Conservation (phyloP, 257 asterid species). For the Fraxinus quadrangulata region DNA sequence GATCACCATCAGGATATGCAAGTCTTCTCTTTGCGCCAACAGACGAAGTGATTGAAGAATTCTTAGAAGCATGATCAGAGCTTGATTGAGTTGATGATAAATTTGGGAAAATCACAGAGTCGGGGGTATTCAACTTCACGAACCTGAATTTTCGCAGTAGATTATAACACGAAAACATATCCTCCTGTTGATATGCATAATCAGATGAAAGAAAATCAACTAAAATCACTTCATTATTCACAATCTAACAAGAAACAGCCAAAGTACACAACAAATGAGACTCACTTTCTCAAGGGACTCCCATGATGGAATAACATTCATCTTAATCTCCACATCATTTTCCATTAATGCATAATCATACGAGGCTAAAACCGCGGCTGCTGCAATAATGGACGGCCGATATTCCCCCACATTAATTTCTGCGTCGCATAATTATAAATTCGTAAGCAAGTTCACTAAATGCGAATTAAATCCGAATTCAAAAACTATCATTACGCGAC, state of each 20-base stretch:
- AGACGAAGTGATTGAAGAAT: conserved; percentile 19
- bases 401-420: conserved; percentile 40
- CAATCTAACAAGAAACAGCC: neutral
- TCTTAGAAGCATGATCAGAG: conserved; percentile 25
- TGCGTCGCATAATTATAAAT: conserved; percentile 23
- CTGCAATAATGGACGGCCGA: conserved; percentile 52
- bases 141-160: conserved; percentile 31
- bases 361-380: conserved; percentile 57
- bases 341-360: conserved; percentile 34
- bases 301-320: conserved; percentile 43
- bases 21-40: conserved; percentile 34
- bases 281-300: conserved; percentile 49
- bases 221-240: neutral
- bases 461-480: neutral
- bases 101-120: conserved; percentile 25
- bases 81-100: conserved; percentile 23
- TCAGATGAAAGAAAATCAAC: neutral
- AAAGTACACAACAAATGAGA: conserved; percentile 15
- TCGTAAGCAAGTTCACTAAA: conserved; percentile 9
- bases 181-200: conserved; percentile 43
- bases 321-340: conserved; percentile 36
- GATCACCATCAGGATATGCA: conserved; percentile 26
- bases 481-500: neutral
- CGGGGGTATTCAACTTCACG: conserved; percentile 37
- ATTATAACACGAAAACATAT: conserved; percentile 35